Base-by-base conservation (phyloP, 345 rosid genomes). In the Erodium maritimum region DNA sequence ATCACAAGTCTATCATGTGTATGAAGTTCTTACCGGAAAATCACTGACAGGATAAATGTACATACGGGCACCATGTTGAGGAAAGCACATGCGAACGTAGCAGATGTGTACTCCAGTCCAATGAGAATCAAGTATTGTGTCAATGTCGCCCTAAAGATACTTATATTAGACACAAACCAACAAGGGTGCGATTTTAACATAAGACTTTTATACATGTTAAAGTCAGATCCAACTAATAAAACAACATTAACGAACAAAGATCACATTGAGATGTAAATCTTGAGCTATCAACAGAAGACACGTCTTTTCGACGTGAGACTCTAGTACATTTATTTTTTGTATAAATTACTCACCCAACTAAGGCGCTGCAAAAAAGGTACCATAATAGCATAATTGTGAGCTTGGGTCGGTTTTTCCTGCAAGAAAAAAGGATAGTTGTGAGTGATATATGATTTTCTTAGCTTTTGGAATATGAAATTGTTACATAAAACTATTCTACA, bases 71-170 rank as follows among this genome's bases (percentile, higher is more conserved):
- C 83, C 78, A 82, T 63, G 73, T 85, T 85, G 71, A 82, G 17
- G 54, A 85, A 85, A 46, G 84, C 88, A 59, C 83, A 73, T 1
- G 91, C 56, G 58, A 80, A 78, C 50, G 91, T 78, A 29, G 91
- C 85, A 34, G 91, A 85, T 59, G 91, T 85, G 70, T 76, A 54
- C 65, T 70, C 73, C 57, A 85, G 78, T 22, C 91, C 91, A 19
- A 76, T 63, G 19, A 85, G 91, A 78, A 82, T 80, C 65, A 67
- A 65, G 65, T 69, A 82, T 53, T 85, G 88, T 5, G 80, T 76
- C 34, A 85, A 67, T 2, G 91, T 81, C n/a, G 83, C 65, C 67
- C 91, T 84, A 59, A 61, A 69, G 57, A 12, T 53, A 29, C 5
- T 29, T 29, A 29, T 1, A n/a, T n/a, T n/a, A n/a, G n/a, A n/a